Evolutionary conservation across 257 asterid species (phyloP).

Genomic region (Datura wrightii): DNA sequence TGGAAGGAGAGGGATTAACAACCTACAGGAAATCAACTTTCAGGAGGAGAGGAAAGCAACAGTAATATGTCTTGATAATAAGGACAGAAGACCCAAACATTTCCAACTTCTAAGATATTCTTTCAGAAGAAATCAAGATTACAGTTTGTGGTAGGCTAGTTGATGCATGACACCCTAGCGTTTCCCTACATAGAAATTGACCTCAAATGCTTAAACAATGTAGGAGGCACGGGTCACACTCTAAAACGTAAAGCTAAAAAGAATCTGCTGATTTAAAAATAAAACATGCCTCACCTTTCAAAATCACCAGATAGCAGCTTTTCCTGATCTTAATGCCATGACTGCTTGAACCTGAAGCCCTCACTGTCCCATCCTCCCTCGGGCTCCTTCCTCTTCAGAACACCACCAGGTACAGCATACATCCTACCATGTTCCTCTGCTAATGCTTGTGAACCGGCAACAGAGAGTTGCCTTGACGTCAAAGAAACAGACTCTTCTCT

Average conservation of each 20-base stretch:
- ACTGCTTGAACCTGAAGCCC: conserved; percentile 70
- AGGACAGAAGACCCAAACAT: conserved; percentile 14
- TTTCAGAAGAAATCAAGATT: background rate
- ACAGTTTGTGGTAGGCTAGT: background rate
- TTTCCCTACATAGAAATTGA: conserved; percentile 26
- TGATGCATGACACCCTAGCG: conserved; percentile 20
- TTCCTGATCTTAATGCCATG: conserved; percentile 60
- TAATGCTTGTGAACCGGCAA: conserved; percentile 62
- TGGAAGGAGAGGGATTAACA: background rate
- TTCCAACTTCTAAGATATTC: background rate
- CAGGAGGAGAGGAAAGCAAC: background rate
- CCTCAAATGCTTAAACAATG: conserved; percentile 17
- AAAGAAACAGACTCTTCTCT: conserved; percentile 61
- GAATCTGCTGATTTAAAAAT: background rate
- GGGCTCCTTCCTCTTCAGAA: conserved; percentile 74
- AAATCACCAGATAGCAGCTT: conserved; percentile 13
- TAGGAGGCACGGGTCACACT: conserved; percentile 19
- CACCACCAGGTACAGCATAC: conserved; percentile 57
- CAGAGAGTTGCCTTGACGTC: conserved; percentile 61
- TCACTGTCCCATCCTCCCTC: conserved; percentile 83
- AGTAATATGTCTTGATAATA: background rate
- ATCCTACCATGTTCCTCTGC: conserved; percentile 72
- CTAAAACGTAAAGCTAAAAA: background rate
- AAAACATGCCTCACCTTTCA: conserved; percentile 41
- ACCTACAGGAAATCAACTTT: background rate